Conservation (phyloP, 2,329 filamentous ascomycete species). For the Fonsecaea pedrosoi region DNA sequence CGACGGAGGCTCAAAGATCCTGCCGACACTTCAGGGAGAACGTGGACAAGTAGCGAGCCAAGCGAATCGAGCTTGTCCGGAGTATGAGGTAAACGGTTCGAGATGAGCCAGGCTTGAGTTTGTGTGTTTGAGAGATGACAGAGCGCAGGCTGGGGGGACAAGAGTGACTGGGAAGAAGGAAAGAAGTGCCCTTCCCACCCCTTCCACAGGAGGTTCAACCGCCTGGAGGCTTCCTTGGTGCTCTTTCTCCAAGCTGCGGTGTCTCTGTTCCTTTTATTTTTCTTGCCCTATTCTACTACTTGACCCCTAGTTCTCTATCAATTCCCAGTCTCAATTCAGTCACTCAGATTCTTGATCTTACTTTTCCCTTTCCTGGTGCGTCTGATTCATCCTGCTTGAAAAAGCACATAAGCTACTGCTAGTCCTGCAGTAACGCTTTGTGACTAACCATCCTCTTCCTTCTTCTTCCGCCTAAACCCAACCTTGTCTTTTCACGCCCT, state of each 20-base stretch:
- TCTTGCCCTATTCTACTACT: not conserved
- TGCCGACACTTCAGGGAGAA: not conserved
- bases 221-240: not conserved
- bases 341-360: not conserved
- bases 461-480: not conserved
- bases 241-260: not conserved
- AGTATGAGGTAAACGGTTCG: not conserved
- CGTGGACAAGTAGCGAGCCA: not conserved
- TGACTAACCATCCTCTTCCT: constrained; percentile 12
- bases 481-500: not conserved
- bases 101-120: not conserved
- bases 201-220: not conserved
- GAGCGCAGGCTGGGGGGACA: not conserved
- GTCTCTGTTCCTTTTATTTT: not conserved
- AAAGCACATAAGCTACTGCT: constrained; percentile 1
- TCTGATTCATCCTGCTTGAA: constrained; percentile 7
- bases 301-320: no score
- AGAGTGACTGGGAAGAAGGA: not conserved
- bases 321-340: not conserved
- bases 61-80: not conserved
- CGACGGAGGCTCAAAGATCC: not conserved
- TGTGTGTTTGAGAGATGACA: not conserved
- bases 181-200: not conserved
- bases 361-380: not conserved
- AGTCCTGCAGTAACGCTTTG: constrained; percentile 13